phyloP scores from a whole-genome alignment of 306 rosid genomes.

The Quercus dentata region DNA sequence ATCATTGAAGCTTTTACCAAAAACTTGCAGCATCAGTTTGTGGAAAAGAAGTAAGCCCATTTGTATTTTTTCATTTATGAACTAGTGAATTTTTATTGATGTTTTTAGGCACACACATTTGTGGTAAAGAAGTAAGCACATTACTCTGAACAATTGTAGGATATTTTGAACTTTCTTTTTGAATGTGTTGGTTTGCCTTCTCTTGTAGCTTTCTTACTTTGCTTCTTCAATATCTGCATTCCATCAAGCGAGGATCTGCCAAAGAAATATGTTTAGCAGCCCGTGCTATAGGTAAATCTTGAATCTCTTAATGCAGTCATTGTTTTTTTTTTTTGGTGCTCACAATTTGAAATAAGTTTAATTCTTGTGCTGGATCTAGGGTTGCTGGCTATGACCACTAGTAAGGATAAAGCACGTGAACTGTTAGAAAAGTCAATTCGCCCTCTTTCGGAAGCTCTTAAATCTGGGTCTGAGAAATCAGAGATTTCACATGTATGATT shows the following conservation, averaged over 20 bases:
- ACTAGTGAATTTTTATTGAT: too few species aligned
- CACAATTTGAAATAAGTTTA: neutral
- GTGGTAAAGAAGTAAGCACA: too few species aligned
- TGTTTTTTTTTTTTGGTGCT: neutral
- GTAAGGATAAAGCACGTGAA: slow-evolving; percentile 20
- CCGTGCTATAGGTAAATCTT: slow-evolving; percentile 26
- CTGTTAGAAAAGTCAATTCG: neutral
- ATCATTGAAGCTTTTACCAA: slow-evolving; percentile 9
- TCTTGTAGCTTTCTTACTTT: slow-evolving; percentile 29
- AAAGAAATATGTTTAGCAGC: slow-evolving; percentile 24
- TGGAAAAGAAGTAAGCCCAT: slow-evolving; percentile 25
- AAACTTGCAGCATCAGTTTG: neutral
- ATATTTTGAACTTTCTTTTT: neutral
- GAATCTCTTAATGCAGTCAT: neutral
- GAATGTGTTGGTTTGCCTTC: neutral
- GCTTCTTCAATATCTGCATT: slow-evolving; percentile 12
- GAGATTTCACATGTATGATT: neutral
- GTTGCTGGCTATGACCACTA: slow-evolving; percentile 26
- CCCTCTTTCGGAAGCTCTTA: neutral
- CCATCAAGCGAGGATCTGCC: slow-evolving; percentile 25
- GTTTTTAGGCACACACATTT: too few species aligned
- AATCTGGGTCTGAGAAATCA: neutral
- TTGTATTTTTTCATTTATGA: neutral
- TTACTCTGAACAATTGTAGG: too few species aligned
- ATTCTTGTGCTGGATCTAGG: slow-evolving; percentile 20